These are phyloP conservation scores for Zoysia pacifica DNA, from an alignment of 176 grass and related monocot genomes.

Conservation along the genomic window DNA sequence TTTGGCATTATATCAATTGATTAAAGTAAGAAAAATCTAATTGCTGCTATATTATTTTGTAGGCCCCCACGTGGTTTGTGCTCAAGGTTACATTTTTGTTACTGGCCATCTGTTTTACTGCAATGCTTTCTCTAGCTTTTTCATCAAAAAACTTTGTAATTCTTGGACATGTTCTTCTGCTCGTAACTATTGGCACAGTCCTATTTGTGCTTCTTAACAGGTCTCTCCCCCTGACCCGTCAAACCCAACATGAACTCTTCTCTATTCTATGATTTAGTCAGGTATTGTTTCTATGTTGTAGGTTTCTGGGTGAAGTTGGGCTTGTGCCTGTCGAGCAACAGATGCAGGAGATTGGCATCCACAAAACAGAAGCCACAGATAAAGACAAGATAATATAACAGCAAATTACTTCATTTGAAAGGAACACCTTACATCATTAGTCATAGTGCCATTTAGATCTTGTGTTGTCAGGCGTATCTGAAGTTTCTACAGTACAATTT, in stretches of 20 bases:
- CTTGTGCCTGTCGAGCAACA: slow-evolving; percentile 85
- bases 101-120: slow-evolving; percentile 63
- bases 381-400: slow-evolving; percentile 54
- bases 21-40: slow-evolving; percentile 1
- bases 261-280: not conserved
- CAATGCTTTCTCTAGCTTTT: slow-evolving; percentile 86
- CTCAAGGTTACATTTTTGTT: slow-evolving; percentile 81
- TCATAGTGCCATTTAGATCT: not conserved
- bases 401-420: slow-evolving; percentile 25
- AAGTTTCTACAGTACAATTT: slow-evolving; percentile 15
- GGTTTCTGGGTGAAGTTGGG: slow-evolving; percentile 90
- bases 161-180: slow-evolving; percentile 77
- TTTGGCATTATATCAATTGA: slow-evolving; percentile 14
- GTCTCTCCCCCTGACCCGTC: slow-evolving; percentile 21
- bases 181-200: slow-evolving; percentile 70
- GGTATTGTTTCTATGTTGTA: slow-evolving; percentile 26
- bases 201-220: slow-evolving; percentile 88
- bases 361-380: slow-evolving; percentile 49
- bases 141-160: slow-evolving; percentile 77
- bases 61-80: slow-evolving; percentile 83
- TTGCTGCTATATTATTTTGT: slow-evolving; percentile 29
- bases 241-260: not conserved
- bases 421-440: slow-evolving; percentile 27
- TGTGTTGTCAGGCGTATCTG: not conserved
- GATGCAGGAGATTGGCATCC: slow-evolving; percentile 89